Base-by-base conservation (phyloP, 768 basidiomycete species). In the Pleurotus platypus region DNA sequence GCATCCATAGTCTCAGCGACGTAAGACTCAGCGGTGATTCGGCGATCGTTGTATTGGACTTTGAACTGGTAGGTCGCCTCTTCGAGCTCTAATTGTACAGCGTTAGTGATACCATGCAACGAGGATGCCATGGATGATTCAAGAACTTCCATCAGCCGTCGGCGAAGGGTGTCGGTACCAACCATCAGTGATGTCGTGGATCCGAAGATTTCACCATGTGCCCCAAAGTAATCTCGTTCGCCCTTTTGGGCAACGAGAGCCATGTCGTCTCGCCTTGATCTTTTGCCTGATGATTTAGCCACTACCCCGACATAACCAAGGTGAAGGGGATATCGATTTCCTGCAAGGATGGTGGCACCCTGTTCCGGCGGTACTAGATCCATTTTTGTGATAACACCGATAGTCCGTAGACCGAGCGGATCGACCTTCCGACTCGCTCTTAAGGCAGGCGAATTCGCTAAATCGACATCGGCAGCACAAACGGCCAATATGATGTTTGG, bases 401-500 rank as follows among this genome's bases (percentile, higher is more conserved):
- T 94, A 1, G 97, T 99, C 22, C 97, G 85, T 56, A 95, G 75
- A 13, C 97, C 97, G 13, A 99, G 76, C 2, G 96, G 96, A 67
- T 99, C 97, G 3, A 98, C 92, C 61, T 90, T 89, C 42, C 95
- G 81, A 70, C 93, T 95, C 0, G 97, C 94, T 49, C 94, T 81
- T 49, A 99, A 76, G 0, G 97, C 97, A 5, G 97, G 95, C 0
- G 94, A 97, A 70, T 99, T 99, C 59, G 97, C 97, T 11, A 99
- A 81, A 74, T 99, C 97, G 56, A 99, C 97, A 69, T 99, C 95
- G 6, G 97, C 97, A 6, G 97, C 92, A 68, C 97, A 99, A 15
- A 99, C 92, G 4, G 97, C 96, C n/a, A 99, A 83, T 63, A 98
- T 90, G 70, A 99, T 94, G 70, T 99, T 99, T n/a, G 97, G 96